These are phyloP conservation scores for Aureobasidium sp. DNA, from an alignment of 2,329 filamentous ascomycete genomes.

Conservation along the genomic window DNA sequence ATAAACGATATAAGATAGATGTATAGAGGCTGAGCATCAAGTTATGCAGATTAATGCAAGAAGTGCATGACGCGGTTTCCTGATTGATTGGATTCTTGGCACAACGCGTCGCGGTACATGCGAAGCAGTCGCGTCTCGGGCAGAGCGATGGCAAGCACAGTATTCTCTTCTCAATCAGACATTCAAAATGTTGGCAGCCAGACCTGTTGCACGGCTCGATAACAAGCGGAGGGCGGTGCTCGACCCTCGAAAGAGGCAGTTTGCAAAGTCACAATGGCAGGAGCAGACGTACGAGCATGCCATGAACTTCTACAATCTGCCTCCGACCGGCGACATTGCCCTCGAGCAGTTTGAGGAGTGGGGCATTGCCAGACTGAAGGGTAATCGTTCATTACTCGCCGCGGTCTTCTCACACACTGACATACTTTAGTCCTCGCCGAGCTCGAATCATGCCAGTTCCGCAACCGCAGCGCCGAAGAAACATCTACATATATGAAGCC, in stretches of 20 bases:
- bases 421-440: conserved; percentile 64
- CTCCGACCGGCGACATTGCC: conserved; percentile 88
- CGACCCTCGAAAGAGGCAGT: conserved; percentile 80
- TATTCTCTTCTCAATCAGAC: background rate
- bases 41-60: background rate
- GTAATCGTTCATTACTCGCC: conserved; percentile 35
- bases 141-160: background rate
- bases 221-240: conserved; percentile 69
- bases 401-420: background rate
- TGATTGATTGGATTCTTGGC: background rate
- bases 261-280: conserved; percentile 68
- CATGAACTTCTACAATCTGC: conserved; percentile 83
- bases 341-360: conserved; percentile 98
- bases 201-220: conserved; percentile 34
- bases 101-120: background rate
- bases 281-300: conserved; percentile 74
- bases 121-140: background rate
- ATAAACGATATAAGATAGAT: conserved; percentile 14
- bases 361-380: conserved; percentile 85
- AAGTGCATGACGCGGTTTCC: background rate
- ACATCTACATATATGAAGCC: conserved; percentile 77
- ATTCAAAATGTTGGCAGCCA: conserved; percentile 19
- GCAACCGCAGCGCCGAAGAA: conserved; percentile 79
- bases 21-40: background rate
- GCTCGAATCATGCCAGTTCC: conserved; percentile 89